Conservation (phyloP, 768 basidiomycete genomes). For the Chiua virens region DNA sequence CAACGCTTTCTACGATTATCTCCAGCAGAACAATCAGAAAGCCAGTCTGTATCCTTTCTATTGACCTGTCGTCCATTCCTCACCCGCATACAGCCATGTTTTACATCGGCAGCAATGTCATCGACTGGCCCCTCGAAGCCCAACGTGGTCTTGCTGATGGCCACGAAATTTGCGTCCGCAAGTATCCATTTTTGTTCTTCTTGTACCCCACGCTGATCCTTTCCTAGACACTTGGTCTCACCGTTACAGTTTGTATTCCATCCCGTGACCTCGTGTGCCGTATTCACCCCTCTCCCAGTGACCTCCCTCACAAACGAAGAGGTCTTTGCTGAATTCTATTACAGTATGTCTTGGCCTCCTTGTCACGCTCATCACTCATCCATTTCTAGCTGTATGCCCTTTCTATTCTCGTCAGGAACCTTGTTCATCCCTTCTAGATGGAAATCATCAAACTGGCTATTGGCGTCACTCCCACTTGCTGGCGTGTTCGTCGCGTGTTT, state of each 20-base stretch:
- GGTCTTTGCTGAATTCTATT: constrained; percentile 79
- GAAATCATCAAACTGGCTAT: constrained; percentile 53
- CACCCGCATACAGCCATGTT: constrained; percentile 48
- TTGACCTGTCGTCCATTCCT: background rate
- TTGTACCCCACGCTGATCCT: background rate
- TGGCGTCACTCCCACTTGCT: constrained; percentile 59
- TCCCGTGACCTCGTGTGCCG: rapidly evolving
- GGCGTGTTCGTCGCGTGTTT: constrained; percentile 43
- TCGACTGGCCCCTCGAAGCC: constrained; percentile 56
- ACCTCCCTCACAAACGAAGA: constrained; percentile 60
- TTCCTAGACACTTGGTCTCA: constrained; percentile 33
- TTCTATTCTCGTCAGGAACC: rapidly evolving
- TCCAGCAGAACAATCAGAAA: constrained; percentile 53
- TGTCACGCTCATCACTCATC: background rate
- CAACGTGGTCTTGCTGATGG: constrained; percentile 54
- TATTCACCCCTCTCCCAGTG: constrained; percentile 35
- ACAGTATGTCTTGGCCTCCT: constrained; percentile 42
- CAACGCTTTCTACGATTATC: constrained; percentile 59
- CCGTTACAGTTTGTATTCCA: constrained; percentile 44
- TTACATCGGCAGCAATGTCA: constrained; percentile 58
- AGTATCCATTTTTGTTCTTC: constrained; percentile 27
- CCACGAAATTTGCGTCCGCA: constrained; percentile 61
- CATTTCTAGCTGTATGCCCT: constrained; percentile 23
- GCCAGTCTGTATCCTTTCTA: constrained; percentile 36
- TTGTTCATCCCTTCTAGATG: constrained; percentile 32